phyloP scores from a whole-genome alignment of 2,329 filamentous ascomycete species.

The Fusarium tuaranense region DNA sequence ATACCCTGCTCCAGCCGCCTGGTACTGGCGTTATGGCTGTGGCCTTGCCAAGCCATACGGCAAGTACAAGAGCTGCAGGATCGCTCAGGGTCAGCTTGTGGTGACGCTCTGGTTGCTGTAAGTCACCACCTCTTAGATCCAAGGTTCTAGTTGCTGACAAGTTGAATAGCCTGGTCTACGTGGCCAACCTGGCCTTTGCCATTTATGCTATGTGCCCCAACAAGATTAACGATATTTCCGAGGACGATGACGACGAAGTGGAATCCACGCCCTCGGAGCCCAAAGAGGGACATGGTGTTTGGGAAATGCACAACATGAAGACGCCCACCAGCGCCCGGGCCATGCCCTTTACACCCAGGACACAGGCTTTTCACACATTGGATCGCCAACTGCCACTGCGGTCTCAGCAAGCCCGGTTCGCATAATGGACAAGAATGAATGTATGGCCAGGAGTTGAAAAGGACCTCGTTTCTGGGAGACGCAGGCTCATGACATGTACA shows the following conservation, averaged over 20 bases:
- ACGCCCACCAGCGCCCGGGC: constrained; percentile 46
- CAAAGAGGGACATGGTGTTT: constrained; percentile 58
- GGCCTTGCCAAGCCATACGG: constrained; percentile 65
- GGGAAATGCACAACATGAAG: constrained; percentile 69
- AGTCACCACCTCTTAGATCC: constrained; percentile 48
- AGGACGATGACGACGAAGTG: constrained; percentile 58
- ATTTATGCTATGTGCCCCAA: constrained; percentile 70
- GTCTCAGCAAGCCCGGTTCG: constrained; percentile 43
- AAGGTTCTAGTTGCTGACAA: not conserved
- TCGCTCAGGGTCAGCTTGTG: constrained; percentile 76
- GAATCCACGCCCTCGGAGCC: constrained; percentile 47
- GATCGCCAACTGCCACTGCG: constrained; percentile 68
- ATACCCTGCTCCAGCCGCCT: constrained; percentile 72
- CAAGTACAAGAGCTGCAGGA: constrained; percentile 70
- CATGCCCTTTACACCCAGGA: constrained; percentile 72
- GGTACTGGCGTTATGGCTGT: constrained; percentile 82
- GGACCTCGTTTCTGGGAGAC: not conserved
- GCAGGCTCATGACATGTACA: not conserved
- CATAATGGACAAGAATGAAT: constrained; percentile 1
- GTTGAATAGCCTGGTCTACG: constrained; percentile 66
- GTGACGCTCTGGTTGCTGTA: constrained; percentile 76
- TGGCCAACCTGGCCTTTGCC: constrained; percentile 68
- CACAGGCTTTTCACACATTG: constrained; percentile 74
- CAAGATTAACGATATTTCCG: constrained; percentile 61
- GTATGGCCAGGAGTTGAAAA: not conserved